Evolutionary conservation across 768 basidiomycete species (phyloP), one percentile per base, ranked within the genome.

Genomic region (Xerocomus potaroensis): DNA sequence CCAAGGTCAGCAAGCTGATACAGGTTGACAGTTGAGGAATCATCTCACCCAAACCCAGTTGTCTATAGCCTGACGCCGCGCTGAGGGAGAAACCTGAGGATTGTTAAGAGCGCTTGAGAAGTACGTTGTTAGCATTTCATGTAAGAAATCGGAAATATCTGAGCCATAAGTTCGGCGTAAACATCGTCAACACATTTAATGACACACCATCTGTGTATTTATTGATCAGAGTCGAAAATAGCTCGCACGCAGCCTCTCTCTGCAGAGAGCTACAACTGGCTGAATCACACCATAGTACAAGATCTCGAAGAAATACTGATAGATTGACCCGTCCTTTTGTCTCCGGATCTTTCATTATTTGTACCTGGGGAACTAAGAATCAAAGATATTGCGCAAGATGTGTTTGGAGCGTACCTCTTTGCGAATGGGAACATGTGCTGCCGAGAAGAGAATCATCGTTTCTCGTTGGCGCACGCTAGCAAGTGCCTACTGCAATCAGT

Each of bases 171-270:
- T 39, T 29, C 39, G 4, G 19, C 33, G 7, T 10, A 39, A n/a
- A 21, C n/a, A 37, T 45, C 6, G 7, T 15, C 45, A 43, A 34
- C 7, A 22, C 8, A 34, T 9, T 19, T 3, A 16, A 22, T 4
- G 18, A 18, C 35, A 54, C 39, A 91, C 93, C 81, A 32, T 81
- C 74, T 9, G 73, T 71, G 30, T 81, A 78, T 64, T 92, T 91
- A 63, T 97, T 96, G 22, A 92, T 66, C n/a, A 88, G 67, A 0
- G 83, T 77, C 1, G 84, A 74, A 15, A 91, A 61, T 3, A 81
- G 57, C 31, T 82, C 76, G 56, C 78, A 72, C 2, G 74, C 77
- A 22, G 81, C 74, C 24, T 75, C 72, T 51, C 72, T 69, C 60
- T 88, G 85, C 0, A 75, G 53, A 35, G 70, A 65, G 41, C 69